Conservation (phyloP, 305 asterid genomes). For the Fraxinus ornus region DNA sequence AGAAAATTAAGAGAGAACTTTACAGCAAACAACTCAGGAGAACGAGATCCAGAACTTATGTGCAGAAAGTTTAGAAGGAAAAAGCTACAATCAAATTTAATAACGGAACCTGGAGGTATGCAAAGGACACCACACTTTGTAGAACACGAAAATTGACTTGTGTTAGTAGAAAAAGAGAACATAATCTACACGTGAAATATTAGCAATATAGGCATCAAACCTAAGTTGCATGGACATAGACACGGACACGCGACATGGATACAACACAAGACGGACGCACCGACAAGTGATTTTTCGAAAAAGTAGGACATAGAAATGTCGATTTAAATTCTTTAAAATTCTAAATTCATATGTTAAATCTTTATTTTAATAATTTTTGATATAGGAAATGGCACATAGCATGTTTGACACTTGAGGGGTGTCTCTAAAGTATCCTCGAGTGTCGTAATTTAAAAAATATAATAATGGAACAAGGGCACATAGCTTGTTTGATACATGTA, state of each 20-base stretch:
- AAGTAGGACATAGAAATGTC: neutral
- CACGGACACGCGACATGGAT: neutral
- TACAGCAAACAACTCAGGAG: neutral
- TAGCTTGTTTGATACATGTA: neutral
- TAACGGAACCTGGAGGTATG: neutral
- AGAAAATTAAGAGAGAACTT: neutral
- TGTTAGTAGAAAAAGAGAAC: neutral
- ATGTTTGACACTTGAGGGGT: neutral
- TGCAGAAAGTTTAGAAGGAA: neutral
- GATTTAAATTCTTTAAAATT: neutral
- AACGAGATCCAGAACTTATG: neutral
- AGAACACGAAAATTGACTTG: neutral
- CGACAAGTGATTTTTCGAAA: neutral
- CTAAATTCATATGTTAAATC: neutral
- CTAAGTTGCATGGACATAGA: neutral
- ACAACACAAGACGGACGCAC: neutral
- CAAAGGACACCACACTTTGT: neutral
- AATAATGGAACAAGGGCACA: neutral
- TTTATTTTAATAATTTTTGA: neutral
- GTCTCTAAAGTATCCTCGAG: neutral
- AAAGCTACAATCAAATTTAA: neutral
- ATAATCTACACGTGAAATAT: neutral
- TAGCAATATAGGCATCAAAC: neutral
- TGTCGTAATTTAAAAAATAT: neutral
- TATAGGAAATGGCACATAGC: neutral